Base-by-base conservation (phyloP, 805 yeast genomes). In the Wickerhamiella shivajii region DNA sequence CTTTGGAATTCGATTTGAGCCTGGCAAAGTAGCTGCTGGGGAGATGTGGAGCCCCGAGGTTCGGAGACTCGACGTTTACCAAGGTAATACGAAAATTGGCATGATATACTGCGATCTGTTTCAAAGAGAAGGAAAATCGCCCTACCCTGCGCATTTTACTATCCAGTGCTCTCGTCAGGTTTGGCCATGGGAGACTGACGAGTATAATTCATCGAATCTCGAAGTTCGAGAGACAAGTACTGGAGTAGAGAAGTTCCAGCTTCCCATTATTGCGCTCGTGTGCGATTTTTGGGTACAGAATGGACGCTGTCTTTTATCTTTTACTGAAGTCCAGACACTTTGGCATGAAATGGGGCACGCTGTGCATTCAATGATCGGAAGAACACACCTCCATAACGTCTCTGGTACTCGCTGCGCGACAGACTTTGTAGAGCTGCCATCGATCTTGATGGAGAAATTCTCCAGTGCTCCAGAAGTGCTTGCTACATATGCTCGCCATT, bases 301-400 rank as follows among this genome's bases (percentile, higher is more conserved):
- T 11, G 46, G 54, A 8, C 67, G 70, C 15, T 74, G 85, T 19
- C 58, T 79, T 13, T 56, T 87, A 24, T 63, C 75, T 9, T 62
- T 80, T 37, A 69, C 66, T 37, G 97, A 90, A 47, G 84, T 87
- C 14, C 94, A 87, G 46, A 90, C 98, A 0, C 59, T 90, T 13
- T 90, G 90, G 60, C 98, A 90, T 56, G 98, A 90, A 56, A 84
- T 90, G 94, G 98, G 98, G 1, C 98, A 90, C 55, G 97, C 97
- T 1, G 78, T 90, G 71, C 98, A 90, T 53, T 81, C 96, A 3
- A 87, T 90, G 94, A 59, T 90, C 14, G 98, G 97, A 0, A 67
- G 87, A 41, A 90, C 98, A 0, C 65, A 75, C 27, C 58, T 87
- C 33, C 98, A 90, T 52, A 90, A 84, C 52, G 77, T 87, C 6